These are phyloP conservation scores for Hysterium pulicare DNA, from an alignment of 2,329 filamentous ascomycete species.

Conservation along the genomic window DNA sequence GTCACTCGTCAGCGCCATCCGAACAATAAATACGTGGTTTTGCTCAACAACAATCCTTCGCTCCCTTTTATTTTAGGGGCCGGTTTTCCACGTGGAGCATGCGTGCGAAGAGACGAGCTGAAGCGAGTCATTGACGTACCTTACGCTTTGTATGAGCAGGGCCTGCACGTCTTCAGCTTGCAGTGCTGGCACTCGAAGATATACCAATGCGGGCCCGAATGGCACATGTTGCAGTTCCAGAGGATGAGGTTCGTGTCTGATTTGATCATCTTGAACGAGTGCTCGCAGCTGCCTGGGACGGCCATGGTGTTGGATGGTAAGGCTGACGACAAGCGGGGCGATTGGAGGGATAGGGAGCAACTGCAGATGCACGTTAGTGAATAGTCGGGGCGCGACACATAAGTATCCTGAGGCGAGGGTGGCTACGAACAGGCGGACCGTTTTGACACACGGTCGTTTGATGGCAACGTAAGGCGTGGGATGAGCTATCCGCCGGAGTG, in stretches of 20 bases:
- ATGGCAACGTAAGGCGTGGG: slow-evolving; percentile 15
- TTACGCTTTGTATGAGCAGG: slow-evolving; percentile 45
- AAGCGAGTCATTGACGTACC: slow-evolving; percentile 4
- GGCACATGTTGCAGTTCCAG: slow-evolving; percentile 53
- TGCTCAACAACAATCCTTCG: too few species aligned
- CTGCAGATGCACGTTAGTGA: slow-evolving; percentile 1
- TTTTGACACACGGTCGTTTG: slow-evolving; percentile 16
- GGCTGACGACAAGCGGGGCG: neutral
- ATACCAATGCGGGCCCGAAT: slow-evolving; percentile 49
- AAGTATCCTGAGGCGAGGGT: neutral
- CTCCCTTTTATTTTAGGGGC: too few species aligned
- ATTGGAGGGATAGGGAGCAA: neutral
- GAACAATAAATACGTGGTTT: neutral
- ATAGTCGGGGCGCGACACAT: neutral
- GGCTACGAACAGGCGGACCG: slow-evolving; percentile 6
- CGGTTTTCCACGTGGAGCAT: slow-evolving; percentile 1
- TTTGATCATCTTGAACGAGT: slow-evolving; percentile 51
- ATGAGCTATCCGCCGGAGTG: slow-evolving; percentile 15
- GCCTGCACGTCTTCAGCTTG: slow-evolving; percentile 50
- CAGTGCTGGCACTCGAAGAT: slow-evolving; percentile 51
- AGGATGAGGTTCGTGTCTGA: slow-evolving; percentile 50
- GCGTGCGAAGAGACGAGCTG: neutral
- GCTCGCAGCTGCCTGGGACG: slow-evolving; percentile 46
- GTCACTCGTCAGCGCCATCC: neutral
- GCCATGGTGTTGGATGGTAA: slow-evolving; percentile 38